Percentiles rank a stretch among this genome's conserved stretches.
These are phyloP conservation scores for Cladosporium sp. DNA, from an alignment of 2,329 filamentous ascomycete genomes.

Conservation along the genomic window DNA sequence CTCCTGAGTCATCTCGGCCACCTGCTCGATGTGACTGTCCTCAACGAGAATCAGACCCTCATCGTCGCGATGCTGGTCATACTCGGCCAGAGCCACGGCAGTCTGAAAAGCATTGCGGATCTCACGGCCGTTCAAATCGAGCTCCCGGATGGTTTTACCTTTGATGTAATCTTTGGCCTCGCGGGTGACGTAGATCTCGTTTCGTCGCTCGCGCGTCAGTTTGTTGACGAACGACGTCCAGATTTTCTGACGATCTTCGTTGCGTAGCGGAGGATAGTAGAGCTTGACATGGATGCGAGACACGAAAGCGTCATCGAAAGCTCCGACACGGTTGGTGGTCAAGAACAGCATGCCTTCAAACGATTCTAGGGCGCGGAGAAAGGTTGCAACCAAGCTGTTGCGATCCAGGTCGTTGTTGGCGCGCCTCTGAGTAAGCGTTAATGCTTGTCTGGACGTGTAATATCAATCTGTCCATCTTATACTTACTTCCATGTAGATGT, in stretches of 20 bases:
- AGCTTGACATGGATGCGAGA: slow-evolving; percentile 32
- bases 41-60: background rate
- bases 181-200: background rate
- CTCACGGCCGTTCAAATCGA: slow-evolving; percentile 33
- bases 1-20: background rate
- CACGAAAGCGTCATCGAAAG: slow-evolving; percentile 35
- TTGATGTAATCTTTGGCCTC: slow-evolving; percentile 4
- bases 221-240: slow-evolving; percentile 9
- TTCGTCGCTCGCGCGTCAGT: background rate
- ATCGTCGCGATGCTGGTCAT: background rate
- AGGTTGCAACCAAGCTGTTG: slow-evolving; percentile 68
- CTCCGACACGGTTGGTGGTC: slow-evolving; percentile 33
- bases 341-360: slow-evolving; percentile 36
- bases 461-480: too few relatives aligned
- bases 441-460: background rate
- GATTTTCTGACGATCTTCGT: slow-evolving; percentile 8
- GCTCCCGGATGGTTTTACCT: background rate
- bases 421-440: slow-evolving; percentile 47
- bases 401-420: slow-evolving; percentile 75
- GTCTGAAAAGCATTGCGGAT: slow-evolving; percentile 36
- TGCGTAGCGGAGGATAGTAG: slow-evolving; percentile 20
- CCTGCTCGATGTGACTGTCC: slow-evolving; percentile 1
- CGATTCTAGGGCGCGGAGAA: slow-evolving; percentile 36
- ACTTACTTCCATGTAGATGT: slow-evolving; percentile 65
- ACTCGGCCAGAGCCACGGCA: slow-evolving; percentile 29